Conservation (phyloP, 768 basidiomycete species). For the Mrakia blollopis region DNA sequence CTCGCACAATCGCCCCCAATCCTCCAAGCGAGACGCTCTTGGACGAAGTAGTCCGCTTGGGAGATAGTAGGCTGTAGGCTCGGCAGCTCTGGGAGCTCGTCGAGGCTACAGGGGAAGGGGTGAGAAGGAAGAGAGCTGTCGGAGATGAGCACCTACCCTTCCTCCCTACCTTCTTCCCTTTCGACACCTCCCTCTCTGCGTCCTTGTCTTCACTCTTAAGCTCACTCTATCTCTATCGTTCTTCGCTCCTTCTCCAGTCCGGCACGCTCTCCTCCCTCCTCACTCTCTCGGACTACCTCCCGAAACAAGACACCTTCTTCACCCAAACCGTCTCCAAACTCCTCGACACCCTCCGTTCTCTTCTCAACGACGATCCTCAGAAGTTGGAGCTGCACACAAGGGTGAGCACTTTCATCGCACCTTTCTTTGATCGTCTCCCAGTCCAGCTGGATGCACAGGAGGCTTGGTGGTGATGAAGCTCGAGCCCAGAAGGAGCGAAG, state of each 20-base stretch:
- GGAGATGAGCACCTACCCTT: background rate
- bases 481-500: background rate
- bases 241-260: constrained; percentile 53
- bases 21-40: no score
- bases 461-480: background rate
- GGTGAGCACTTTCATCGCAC: constrained; percentile 32
- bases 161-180: no score
- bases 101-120: no score
- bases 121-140: background rate
- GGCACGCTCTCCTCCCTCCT: constrained; percentile 89
- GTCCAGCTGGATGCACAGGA: no score
- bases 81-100: no score
- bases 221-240: background rate
- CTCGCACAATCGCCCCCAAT: background rate
- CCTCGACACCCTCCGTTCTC: constrained; percentile 85
- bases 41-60: no score
- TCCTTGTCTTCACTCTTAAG: background rate
- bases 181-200: no score
- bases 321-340: constrained; percentile 83
- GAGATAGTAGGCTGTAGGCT: no score
- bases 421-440: background rate
- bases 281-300: constrained; percentile 81
- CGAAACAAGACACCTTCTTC: constrained; percentile 84
- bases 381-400: constrained; percentile 40
- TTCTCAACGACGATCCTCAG: constrained; percentile 72